A percentile compares a stretch with the other conserved stretches of the same genome.
Conservation (phyloP, 148 eudicot genomes). For the Nepenthes mirabilis region DNA sequence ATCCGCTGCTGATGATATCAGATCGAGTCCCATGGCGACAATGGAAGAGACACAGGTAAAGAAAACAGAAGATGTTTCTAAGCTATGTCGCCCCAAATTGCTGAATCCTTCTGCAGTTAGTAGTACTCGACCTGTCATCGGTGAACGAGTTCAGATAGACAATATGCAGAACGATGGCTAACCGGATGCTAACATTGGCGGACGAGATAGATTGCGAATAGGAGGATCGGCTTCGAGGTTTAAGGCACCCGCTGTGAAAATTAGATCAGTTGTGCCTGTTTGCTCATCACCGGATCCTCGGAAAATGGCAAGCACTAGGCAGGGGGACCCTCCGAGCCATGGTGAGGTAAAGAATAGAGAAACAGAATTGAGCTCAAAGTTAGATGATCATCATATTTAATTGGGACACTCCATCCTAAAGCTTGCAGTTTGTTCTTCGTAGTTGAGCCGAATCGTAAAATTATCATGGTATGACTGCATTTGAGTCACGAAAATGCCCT, state of each 20-base stretch:
- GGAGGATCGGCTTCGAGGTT: slow-evolving; percentile 16
- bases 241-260: slow-evolving; percentile 43
- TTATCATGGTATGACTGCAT: too few relatives aligned
- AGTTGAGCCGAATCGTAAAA: too few relatives aligned
- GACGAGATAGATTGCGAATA: slow-evolving; percentile 9
- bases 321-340: slow-evolving; percentile 10
- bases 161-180: slow-evolving; percentile 5
- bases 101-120: slow-evolving; percentile 1
- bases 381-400: slow-evolving; percentile 17
- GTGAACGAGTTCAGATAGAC: slow-evolving; percentile 11
- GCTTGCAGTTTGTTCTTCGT: too few relatives aligned
- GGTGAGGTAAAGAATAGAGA: not conserved
- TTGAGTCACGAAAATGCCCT: too few relatives aligned
- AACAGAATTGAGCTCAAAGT: slow-evolving; percentile 12
- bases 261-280: slow-evolving; percentile 45
- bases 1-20: slow-evolving; percentile 8
- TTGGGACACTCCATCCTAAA: too few relatives aligned
- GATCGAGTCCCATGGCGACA: slow-evolving; percentile 20
- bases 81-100: not conserved
- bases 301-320: slow-evolving; percentile 11
- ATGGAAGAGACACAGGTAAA: slow-evolving; percentile 28
- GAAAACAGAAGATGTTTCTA: slow-evolving; percentile 14
- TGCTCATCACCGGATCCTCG: slow-evolving; percentile 40
- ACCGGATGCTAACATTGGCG: slow-evolving; percentile 4
- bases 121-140: slow-evolving; percentile 5